These are phyloP conservation scores for Trichoderma citrinoviride DNA, from an alignment of 2,329 filamentous ascomycete species.

Conservation along the genomic window DNA sequence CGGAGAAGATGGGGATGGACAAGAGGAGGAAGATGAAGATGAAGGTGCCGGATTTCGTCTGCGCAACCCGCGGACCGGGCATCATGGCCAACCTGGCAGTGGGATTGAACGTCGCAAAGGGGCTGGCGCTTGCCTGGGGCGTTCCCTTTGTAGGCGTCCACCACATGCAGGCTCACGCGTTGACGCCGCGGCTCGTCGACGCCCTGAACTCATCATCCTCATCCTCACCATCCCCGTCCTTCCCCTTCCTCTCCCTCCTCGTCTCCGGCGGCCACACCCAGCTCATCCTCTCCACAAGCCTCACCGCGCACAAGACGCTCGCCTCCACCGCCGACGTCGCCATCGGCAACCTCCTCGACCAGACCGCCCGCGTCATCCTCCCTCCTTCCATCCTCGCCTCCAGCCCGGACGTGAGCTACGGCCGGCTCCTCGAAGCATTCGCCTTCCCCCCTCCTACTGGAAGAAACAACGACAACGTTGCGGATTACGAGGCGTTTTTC, in stretches of 20 bases:
- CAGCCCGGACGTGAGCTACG: conserved; percentile 71
- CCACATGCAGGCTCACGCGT: conserved; percentile 95
- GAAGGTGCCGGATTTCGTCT: conserved; percentile 73
- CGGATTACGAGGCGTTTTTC: conserved; percentile 44
- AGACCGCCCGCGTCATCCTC: conserved; percentile 73
- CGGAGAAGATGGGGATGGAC: conserved; percentile 21
- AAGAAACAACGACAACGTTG: neutral
- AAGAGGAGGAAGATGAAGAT: conserved; percentile 17
- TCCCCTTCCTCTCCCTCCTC: conserved; percentile 85
- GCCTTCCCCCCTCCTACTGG: conserved; percentile 52
- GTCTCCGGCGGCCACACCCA: conserved; percentile 92
- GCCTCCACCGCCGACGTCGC: conserved; percentile 76
- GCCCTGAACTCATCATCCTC: conserved; percentile 38
- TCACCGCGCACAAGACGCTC: conserved; percentile 70
- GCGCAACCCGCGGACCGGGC: conserved; percentile 85
- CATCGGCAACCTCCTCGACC: conserved; percentile 88
- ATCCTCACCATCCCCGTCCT: conserved; percentile 48
- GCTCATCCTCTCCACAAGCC: conserved; percentile 68
- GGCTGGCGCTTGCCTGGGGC: conserved; percentile 77
- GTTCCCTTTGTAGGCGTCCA: conserved; percentile 83
- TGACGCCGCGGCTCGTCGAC: conserved; percentile 76
- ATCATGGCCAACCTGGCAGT: conserved; percentile 76
- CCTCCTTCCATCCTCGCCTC: conserved; percentile 56
- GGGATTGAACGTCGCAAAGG: conserved; percentile 83
- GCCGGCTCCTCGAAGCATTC: conserved; percentile 72